Evolutionary conservation across 1,284 basidiomycete genomes (phyloP).

Genomic region (Tylopilus orsonianus): DNA sequence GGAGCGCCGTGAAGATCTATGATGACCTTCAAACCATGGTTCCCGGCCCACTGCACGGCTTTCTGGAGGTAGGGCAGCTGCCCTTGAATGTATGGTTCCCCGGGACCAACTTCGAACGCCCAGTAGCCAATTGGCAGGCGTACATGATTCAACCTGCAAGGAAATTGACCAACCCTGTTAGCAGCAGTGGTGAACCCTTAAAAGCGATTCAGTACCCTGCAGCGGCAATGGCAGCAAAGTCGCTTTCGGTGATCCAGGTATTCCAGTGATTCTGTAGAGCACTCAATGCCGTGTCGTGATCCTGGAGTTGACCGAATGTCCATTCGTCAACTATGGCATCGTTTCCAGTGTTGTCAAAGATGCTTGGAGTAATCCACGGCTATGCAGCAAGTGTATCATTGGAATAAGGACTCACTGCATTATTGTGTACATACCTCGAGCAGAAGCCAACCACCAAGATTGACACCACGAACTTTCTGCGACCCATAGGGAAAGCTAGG

Average conservation of each 20-base stretch:
- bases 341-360: conserved; percentile 82
- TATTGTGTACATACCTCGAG: conserved; percentile 51
- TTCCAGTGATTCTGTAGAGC: conserved; percentile 72
- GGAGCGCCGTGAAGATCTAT: conserved; percentile 84
- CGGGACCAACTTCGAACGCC: conserved; percentile 81
- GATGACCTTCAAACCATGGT: conserved; percentile 78
- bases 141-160: conserved; percentile 73
- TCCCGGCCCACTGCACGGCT: conserved; percentile 78
- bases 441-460: conserved; percentile 74
- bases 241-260: conserved; percentile 77
- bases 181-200: not conserved
- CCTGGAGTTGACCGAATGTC: conserved; percentile 74
- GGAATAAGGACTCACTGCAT: not conserved
- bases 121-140: conserved; percentile 90
- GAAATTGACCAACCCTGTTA: not conserved
- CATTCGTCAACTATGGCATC: conserved; percentile 69
- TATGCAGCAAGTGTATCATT: conserved; percentile 24
- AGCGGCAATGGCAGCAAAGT: conserved; percentile 71
- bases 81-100: conserved; percentile 85
- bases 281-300: conserved; percentile 45
- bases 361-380: conserved; percentile 85
- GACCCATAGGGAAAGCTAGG: conserved; percentile 50
- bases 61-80: conserved; percentile 71
- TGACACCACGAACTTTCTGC: conserved; percentile 54
- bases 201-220: conserved; percentile 54